A percentile compares a stretch with the other conserved stretches of the same genome.
These are phyloP conservation scores for Eutypa lata DNA, from an alignment of 2,329 filamentous ascomycete species.

Conservation along the genomic window DNA sequence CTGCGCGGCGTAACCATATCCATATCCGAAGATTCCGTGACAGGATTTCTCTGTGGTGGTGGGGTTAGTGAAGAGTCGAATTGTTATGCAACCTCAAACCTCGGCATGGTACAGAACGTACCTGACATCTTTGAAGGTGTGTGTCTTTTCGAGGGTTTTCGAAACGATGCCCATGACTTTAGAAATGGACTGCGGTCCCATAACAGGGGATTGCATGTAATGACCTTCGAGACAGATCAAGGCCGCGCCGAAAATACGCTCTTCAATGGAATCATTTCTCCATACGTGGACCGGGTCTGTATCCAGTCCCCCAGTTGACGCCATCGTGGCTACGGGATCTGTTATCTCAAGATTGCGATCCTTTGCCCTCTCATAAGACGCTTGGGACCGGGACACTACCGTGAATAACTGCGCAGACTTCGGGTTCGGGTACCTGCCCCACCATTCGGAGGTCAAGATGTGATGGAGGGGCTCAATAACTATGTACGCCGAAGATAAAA, in stretches of 20 bases:
- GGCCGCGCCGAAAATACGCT: constrained; percentile 58
- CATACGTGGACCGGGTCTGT: constrained; percentile 24
- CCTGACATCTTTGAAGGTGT: constrained; percentile 59
- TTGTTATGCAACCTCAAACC: not conserved
- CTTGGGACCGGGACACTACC: too few species aligned
- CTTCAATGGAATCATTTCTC: constrained; percentile 54
- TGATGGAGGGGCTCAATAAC: not conserved
- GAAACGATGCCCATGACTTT: constrained; percentile 56
- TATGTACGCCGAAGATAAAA: not conserved
- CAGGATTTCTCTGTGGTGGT: constrained; percentile 48
- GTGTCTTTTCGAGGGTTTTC: constrained; percentile 62
- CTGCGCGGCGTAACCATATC: constrained; percentile 62
- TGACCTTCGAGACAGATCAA: constrained; percentile 62
- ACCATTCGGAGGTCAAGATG: not conserved
- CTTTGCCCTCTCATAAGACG: too few species aligned
- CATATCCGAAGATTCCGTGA: constrained; percentile 63
- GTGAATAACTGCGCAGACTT: not conserved
- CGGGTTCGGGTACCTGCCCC: not conserved
- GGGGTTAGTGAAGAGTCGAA: not conserved
- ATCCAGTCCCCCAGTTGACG: constrained; percentile 13
- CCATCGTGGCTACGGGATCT: constrained; percentile 6
- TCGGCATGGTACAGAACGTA: constrained; percentile 27
- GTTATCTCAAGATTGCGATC: not conserved
- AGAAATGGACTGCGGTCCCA: constrained; percentile 54
- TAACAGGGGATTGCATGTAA: constrained; percentile 53